phyloP scores from a whole-genome alignment of 768 basidiomycete genomes.

The Suillus cothurnatus region DNA sequence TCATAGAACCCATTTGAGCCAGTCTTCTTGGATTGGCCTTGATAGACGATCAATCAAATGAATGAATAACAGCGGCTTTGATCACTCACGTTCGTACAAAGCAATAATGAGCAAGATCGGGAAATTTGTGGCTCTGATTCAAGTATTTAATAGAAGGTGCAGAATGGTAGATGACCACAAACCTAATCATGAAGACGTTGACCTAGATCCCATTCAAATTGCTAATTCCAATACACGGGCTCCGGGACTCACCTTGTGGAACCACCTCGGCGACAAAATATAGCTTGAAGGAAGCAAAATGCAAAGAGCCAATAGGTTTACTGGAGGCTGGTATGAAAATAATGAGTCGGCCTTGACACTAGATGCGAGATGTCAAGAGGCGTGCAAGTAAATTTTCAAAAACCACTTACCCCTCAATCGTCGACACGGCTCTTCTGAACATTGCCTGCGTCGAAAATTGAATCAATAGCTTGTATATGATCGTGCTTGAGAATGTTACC shows the following conservation, averaged over 20 bases:
- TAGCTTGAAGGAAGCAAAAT: constrained; percentile 88
- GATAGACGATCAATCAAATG: constrained; percentile 4
- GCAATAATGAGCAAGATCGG: constrained; percentile 82
- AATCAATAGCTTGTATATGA: not conserved
- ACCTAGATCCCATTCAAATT: constrained; percentile 47
- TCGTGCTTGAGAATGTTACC: constrained; percentile 40
- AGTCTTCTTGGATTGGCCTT: constrained; percentile 63
- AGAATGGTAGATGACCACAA: constrained; percentile 6
- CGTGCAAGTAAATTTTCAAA: constrained; percentile 4
- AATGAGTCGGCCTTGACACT: constrained; percentile 89
- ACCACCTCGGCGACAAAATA: constrained; percentile 91
- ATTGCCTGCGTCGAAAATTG: constrained; percentile 60
- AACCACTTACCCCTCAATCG: constrained; percentile 79
- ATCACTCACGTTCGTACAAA: constrained; percentile 68
- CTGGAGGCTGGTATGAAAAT: constrained; percentile 92
- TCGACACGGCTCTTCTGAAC: constrained; percentile 93
- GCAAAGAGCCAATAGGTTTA: constrained; percentile 86
- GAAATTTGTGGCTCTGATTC: constrained; percentile 71
- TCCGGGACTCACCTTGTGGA: constrained; percentile 76
- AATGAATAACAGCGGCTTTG: not conserved
- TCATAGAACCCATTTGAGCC: constrained; percentile 72
- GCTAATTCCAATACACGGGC: constrained; percentile 12
- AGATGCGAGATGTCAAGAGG: constrained; percentile 15
- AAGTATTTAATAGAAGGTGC: not conserved
- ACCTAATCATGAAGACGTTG: constrained; percentile 89